These are phyloP conservation scores for Pestalotiopsis sp. DNA, from an alignment of 2,329 filamentous ascomycete species.

Conservation along the genomic window DNA sequence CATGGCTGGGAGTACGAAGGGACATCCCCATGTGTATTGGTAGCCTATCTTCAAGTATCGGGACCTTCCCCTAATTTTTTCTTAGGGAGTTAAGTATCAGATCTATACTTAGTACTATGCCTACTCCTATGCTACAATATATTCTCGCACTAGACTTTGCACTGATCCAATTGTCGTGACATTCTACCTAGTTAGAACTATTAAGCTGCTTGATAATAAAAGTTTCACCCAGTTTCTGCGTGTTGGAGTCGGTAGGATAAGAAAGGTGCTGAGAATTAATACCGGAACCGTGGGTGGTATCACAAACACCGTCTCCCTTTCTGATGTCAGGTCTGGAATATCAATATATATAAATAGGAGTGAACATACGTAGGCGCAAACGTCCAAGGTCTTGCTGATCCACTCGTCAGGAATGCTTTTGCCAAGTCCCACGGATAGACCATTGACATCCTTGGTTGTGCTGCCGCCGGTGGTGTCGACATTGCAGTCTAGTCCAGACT, in stretches of 20 bases:
- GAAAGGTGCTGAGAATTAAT: conserved; percentile 9
- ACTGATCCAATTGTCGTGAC: too few relatives aligned
- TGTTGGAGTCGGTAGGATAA: conserved; percentile 6
- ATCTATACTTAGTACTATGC: too few relatives aligned
- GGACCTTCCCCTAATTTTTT: too few relatives aligned
- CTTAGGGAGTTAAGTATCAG: too few relatives aligned
- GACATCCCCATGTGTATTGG: too few relatives aligned
- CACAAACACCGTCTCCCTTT: conserved; percentile 11
- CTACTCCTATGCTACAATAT: too few relatives aligned
- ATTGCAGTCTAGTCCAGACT: conserved; percentile 15
- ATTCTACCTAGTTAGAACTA: background rate
- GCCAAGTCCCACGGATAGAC: conserved; percentile 5
- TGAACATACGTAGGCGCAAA: conserved; percentile 13
- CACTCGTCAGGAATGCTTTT: conserved; percentile 11
- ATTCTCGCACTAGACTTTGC: too few relatives aligned
- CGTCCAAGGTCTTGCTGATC: conserved; percentile 15
- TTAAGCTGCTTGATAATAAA: conserved; percentile 6
- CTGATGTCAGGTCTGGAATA: background rate
- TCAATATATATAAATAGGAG: background rate
- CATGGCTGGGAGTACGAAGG: too few relatives aligned
- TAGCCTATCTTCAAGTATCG: too few relatives aligned
- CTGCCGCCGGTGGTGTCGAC: conserved; percentile 12
- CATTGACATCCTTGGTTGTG: conserved; percentile 14
- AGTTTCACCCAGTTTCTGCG: conserved; percentile 1
- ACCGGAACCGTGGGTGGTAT: conserved; percentile 7